phyloP scores from a whole-genome alignment of 192 early-diverging fungal genomes.

The Funneliformis mosseae region DNA sequence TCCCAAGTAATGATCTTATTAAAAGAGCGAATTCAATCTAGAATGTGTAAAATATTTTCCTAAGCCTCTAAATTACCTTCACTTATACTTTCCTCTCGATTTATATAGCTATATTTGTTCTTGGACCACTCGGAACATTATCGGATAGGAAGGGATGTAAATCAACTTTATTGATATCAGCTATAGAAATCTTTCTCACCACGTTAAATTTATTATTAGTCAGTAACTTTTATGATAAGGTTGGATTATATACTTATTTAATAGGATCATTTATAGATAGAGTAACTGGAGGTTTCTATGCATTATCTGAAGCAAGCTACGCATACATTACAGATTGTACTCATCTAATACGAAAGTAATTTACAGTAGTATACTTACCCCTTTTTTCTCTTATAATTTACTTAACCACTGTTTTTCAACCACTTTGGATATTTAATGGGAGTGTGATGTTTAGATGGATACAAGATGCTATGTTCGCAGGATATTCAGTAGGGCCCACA shows the following conservation, averaged over 20 bases:
- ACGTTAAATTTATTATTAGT: background rate
- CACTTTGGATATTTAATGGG: background rate
- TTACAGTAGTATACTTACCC: too few species aligned
- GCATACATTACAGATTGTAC: slow-evolving; percentile 20
- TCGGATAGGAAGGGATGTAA: slow-evolving; percentile 29
- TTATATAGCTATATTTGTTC: slow-evolving; percentile 21
- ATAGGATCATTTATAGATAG: slow-evolving; percentile 16
- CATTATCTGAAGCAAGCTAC: background rate
- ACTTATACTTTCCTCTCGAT: too few species aligned
- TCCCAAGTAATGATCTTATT: slow-evolving; percentile 13
- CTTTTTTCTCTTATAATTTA: too few species aligned
- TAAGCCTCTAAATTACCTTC: background rate
- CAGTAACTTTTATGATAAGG: background rate
- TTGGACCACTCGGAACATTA: slow-evolving; percentile 19
- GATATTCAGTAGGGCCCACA: background rate
- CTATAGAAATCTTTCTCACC: background rate
- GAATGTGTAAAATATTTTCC: too few species aligned
- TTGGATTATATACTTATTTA: background rate
- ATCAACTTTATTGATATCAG: slow-evolving; percentile 3
- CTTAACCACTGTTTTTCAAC: background rate
- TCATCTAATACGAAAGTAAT: slow-evolving; percentile 2
- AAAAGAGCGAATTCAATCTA: background rate
- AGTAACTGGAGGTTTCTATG: background rate
- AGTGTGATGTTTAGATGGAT: slow-evolving; percentile 22
- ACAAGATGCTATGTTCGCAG: background rate